Conservation (phyloP, 2,329 filamentous ascomycete genomes). For the Aspergillus phoenicis region DNA sequence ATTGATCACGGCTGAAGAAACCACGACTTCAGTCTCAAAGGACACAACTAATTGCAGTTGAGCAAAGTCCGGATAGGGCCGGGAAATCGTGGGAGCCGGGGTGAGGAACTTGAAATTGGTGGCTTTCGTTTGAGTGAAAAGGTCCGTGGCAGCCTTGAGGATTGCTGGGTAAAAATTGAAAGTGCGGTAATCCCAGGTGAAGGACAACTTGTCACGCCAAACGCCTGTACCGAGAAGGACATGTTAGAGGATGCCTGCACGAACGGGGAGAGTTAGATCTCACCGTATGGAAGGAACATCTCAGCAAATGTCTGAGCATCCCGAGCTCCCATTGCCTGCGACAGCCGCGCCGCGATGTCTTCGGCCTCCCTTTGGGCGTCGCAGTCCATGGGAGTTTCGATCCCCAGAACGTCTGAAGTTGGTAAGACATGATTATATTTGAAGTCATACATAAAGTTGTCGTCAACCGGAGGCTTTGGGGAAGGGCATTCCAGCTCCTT, state of each 20-base stretch:
- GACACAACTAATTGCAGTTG: slow-evolving; percentile 35
- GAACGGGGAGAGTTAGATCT: not conserved
- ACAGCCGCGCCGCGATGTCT: slow-evolving; percentile 17
- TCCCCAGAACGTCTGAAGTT: slow-evolving; percentile 32
- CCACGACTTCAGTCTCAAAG: slow-evolving; percentile 34
- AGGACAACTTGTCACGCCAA: slow-evolving; percentile 42
- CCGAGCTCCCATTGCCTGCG: slow-evolving; percentile 17
- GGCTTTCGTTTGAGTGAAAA: slow-evolving; percentile 33
- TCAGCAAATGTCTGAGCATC: slow-evolving; percentile 28
- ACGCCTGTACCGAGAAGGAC: slow-evolving; percentile 27
- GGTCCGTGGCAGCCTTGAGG: slow-evolving; percentile 36
- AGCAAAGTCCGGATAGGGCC: slow-evolving; percentile 33
- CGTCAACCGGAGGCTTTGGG: slow-evolving; percentile 33
- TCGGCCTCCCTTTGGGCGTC: slow-evolving; percentile 9
- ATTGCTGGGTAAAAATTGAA: slow-evolving; percentile 39
- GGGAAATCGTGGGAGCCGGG: slow-evolving; percentile 25
- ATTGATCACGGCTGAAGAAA: slow-evolving; percentile 35
- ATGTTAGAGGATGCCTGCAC: not conserved
- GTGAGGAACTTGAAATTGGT: slow-evolving; percentile 30
- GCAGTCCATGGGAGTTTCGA: slow-evolving; percentile 32
- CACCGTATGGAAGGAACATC: slow-evolving; percentile 31
- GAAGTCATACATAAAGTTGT: slow-evolving; percentile 49
- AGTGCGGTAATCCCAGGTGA: slow-evolving; percentile 42
- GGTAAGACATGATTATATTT: slow-evolving; percentile 44
- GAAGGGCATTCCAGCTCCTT: not conserved